These are phyloP conservation scores for Aquilaria malaccensis DNA, from an alignment of 345 rosid genomes.

Conservation along the genomic window DNA sequence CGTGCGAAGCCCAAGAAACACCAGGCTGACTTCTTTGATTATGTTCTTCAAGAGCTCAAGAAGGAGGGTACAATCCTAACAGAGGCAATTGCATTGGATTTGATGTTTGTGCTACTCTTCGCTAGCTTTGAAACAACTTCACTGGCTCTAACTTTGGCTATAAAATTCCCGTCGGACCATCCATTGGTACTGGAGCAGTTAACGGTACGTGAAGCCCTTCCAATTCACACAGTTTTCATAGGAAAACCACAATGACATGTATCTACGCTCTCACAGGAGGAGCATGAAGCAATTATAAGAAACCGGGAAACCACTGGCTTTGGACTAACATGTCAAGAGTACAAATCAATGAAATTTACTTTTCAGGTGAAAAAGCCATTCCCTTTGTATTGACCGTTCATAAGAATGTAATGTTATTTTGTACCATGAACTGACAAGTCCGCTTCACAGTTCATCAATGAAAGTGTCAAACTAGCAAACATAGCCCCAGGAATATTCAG, in stretches of 20 bases:
- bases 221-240: background rate
- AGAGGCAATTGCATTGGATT: constrained; percentile 78
- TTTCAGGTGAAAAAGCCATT: constrained; percentile 53
- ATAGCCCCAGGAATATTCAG: constrained; percentile 95
- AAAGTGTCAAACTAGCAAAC: constrained; percentile 88
- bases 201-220: constrained; percentile 38
- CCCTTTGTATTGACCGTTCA: background rate
- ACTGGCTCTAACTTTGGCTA: constrained; percentile 73
- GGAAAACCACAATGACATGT: constrained; percentile 10
- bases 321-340: constrained; percentile 87
- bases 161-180: constrained; percentile 65
- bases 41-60: constrained; percentile 69
- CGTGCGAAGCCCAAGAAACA: constrained; percentile 39
- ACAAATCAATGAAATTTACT: constrained; percentile 93
- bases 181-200: constrained; percentile 61
- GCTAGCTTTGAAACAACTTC: constrained; percentile 99
- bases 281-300: constrained; percentile 63
- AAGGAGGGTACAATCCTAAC: constrained; percentile 79
- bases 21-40: constrained; percentile 69
- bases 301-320: constrained; percentile 44
- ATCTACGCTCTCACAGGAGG: constrained; percentile 52
- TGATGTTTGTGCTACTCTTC: constrained; percentile 89
- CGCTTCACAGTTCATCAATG: constrained; percentile 69
- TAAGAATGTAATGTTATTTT: background rate
- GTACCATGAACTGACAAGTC: constrained; percentile 3